Evolutionary conservation across 2,329 filamentous ascomycete species (phyloP), one percentile per base, ranked within the genome.

Genomic region (Ceratocystis cacaofunesta): DNA sequence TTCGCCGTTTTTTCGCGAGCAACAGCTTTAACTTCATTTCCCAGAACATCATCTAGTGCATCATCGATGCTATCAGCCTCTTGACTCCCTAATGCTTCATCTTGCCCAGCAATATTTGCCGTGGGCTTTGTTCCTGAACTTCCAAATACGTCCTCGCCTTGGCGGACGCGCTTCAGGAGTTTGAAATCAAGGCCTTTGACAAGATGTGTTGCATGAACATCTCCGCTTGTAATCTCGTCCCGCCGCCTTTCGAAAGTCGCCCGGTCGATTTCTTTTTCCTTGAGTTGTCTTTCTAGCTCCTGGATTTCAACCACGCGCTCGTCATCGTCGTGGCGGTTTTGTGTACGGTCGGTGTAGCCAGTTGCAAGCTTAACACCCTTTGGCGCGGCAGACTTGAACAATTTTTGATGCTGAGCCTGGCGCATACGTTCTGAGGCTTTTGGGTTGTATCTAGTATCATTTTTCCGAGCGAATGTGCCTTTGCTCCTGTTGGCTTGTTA

Each of bases 171-270:
- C 73, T 88, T 83, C 32, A 92, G 77, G 12, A 97, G 78, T 73
- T 88, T 88, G 73, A 90, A 88, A 75, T 99, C 94, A 62, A 99
- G 76, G 0, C 94, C 94, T 73, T 96, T 97, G 61, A 97, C 87
- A 69, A 96, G 76, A 78, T 96, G 90, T 15, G 91, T 95, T 70
- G 85, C 90, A 15, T 78, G 78, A 25, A 92, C 76, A 73, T 95
- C 88, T 6, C 92, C 92, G 2, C 91, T 92, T 0, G 90, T 83
- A 65, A 96, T 90, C 70, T 95, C 83, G 68, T 83, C 82, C 43
- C 88, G 80, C 50, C 92, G 74, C 70, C 82, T 85, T 70, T 92
- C 86, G 73, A 95, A 96, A 0, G 86, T 90, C 61, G 81, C 82
- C 70, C 85, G 82, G 70, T 95, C 89, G 69, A 97, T 91, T 75